Conservation (phyloP, 2,329 filamentous ascomycete species). For the Sphaerostilbella broomeana region DNA sequence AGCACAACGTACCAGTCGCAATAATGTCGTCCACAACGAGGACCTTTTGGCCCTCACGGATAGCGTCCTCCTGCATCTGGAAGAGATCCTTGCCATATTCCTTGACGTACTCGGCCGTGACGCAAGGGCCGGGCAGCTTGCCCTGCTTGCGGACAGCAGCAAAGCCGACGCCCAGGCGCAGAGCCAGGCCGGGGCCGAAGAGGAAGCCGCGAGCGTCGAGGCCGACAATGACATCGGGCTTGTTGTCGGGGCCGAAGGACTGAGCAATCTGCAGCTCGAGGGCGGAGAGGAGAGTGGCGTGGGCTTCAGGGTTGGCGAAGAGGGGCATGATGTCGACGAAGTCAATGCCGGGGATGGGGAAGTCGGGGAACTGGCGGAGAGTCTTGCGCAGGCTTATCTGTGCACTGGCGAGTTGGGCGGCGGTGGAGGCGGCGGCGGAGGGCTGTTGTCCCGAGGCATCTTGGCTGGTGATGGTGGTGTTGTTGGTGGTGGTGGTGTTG, state of each 20-base stretch:
- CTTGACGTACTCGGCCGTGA: conserved; percentile 83
- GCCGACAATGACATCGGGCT: conserved; percentile 85
- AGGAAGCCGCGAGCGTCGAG: conserved; percentile 93
- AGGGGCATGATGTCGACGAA: conserved; percentile 98
- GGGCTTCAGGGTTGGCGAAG: conserved; percentile 70
- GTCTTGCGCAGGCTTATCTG: conserved; percentile 64
- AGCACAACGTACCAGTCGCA: conserved; percentile 69
- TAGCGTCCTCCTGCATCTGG: conserved; percentile 85
- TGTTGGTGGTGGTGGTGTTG: conserved; percentile 17
- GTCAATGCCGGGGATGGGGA: conserved; percentile 83
- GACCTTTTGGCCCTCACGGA: conserved; percentile 81
- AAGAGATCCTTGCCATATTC: conserved; percentile 95
- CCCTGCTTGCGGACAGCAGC: conserved; percentile 92
- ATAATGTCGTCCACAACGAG: conserved; percentile 97
- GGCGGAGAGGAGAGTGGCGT: conserved; percentile 71
- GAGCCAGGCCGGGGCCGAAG: conserved; percentile 83
- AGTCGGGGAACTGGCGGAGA: conserved; percentile 84
- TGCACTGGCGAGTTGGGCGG: conserved; percentile 61
- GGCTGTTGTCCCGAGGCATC: conserved; percentile 59
- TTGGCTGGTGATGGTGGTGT: conserved; percentile 31
- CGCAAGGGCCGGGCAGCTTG: conserved; percentile 86
- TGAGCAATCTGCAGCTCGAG: conserved; percentile 75
- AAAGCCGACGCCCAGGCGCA: conserved; percentile 77
- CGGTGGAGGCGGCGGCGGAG: conserved; percentile 53
- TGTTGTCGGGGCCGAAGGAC: conserved; percentile 49